Conservation (phyloP, 2,329 filamentous ascomycete species). For the Aotearoamyces nothofagi region DNA sequence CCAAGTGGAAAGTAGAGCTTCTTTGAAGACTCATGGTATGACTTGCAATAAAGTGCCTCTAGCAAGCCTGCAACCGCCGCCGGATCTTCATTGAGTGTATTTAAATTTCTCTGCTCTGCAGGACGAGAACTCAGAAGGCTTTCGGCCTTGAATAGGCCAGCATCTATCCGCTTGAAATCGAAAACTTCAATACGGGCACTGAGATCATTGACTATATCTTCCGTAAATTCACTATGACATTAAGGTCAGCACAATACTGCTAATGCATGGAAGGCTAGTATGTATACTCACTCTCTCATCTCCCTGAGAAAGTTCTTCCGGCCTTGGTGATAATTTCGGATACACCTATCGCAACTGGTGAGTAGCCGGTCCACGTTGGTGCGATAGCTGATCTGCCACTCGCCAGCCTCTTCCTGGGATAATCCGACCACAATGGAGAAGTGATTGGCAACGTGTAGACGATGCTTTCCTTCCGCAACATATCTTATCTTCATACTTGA, state of each 20-base stretch:
- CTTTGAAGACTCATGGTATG: slow-evolving; percentile 43
- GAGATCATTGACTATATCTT: slow-evolving; percentile 35
- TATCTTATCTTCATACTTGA: slow-evolving; percentile 33
- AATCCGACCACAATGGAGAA: slow-evolving; percentile 57
- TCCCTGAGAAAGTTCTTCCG: slow-evolving; percentile 47
- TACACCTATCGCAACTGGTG: slow-evolving; percentile 52
- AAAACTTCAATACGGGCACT: slow-evolving; percentile 39
- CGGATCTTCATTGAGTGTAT: slow-evolving; percentile 22
- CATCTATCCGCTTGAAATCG: slow-evolving; percentile 46
- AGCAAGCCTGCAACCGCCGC: slow-evolving; percentile 68
- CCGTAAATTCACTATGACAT: slow-evolving; percentile 23
- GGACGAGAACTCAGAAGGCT: slow-evolving; percentile 29
- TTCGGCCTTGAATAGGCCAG: slow-evolving; percentile 40
- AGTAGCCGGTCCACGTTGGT: slow-evolving; percentile 41
- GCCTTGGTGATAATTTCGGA: slow-evolving; percentile 58
- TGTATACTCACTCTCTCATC: slow-evolving; percentile 38
- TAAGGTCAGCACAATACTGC: slow-evolving; percentile 4
- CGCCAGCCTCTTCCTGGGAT: slow-evolving; percentile 37
- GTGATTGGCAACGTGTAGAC: slow-evolving; percentile 48
- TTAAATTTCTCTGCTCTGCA: slow-evolving; percentile 12
- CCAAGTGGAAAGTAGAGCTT: slow-evolving; percentile 41
- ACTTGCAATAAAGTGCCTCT: slow-evolving; percentile 73
- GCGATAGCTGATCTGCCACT: slow-evolving; percentile 35
- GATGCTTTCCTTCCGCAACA: slow-evolving; percentile 36
- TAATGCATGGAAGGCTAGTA: neutral